phyloP scores from a whole-genome alignment of 495 filamentous ascomycete genomes.

The Immersiella caudata region DNA sequence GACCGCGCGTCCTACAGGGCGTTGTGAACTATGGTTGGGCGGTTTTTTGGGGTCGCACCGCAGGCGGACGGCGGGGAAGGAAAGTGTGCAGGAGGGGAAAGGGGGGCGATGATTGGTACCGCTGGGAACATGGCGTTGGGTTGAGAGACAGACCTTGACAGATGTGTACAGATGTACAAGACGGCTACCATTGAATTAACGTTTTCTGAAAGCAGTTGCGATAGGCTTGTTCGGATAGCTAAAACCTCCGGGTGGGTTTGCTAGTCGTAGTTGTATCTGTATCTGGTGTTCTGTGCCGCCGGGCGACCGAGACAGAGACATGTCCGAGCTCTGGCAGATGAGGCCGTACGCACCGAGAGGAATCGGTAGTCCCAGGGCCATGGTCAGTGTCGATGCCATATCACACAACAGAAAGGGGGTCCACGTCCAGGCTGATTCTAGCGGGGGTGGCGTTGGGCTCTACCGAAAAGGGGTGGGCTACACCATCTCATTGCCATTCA shows the following conservation, averaged over 20 bases:
- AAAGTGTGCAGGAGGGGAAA: neutral
- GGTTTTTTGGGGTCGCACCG: neutral
- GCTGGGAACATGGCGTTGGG: neutral
- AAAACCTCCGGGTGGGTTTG: too few species aligned
- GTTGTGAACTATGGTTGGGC: conserved; percentile 6
- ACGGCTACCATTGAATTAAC: too few species aligned
- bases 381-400: neutral
- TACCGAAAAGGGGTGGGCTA: neutral
- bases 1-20: conserved; percentile 8
- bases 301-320: neutral
- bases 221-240: too few species aligned
- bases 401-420: neutral
- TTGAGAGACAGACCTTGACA: neutral
- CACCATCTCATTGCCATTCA: neutral
- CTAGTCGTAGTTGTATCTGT: too few species aligned
- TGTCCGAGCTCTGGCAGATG: neutral
- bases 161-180: too few species aligned
- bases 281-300: neutral
- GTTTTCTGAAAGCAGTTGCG: too few species aligned
- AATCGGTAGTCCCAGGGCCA: neutral
- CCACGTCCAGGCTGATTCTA: neutral
- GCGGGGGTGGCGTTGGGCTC: neutral
- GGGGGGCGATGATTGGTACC: neutral
- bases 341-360: neutral
- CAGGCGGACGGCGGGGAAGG: neutral